These are phyloP conservation scores for Fonsecaea pugnacius DNA, from an alignment of 2,329 filamentous ascomycete species.

Conservation along the genomic window DNA sequence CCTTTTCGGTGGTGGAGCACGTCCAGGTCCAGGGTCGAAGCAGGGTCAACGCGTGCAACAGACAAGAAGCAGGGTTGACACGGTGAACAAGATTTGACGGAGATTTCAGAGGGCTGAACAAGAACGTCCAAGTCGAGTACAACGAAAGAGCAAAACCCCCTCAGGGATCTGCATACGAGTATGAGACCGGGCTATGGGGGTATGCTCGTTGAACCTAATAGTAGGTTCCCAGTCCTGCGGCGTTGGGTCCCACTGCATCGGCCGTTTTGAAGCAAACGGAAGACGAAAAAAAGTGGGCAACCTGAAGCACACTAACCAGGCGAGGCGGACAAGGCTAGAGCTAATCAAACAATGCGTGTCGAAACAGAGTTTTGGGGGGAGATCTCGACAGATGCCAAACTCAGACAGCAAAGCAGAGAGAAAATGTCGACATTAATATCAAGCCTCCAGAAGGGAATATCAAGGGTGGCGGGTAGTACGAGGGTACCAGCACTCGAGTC, in stretches of 20 bases:
- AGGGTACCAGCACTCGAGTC: slow-evolving; percentile 1
- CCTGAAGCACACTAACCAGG: background rate
- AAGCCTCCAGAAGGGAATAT: background rate
- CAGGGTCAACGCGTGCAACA: slow-evolving; percentile 27
- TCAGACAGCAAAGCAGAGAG: slow-evolving; percentile 4
- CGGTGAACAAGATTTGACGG: slow-evolving; percentile 16
- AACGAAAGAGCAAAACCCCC: background rate
- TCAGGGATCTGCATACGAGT: slow-evolving; percentile 6
- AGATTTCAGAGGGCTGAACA: slow-evolving; percentile 17
- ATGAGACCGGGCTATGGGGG: slow-evolving; percentile 6
- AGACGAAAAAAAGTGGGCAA: slow-evolving; percentile 12
- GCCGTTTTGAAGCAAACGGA: slow-evolving; percentile 25
- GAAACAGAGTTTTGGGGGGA: background rate
- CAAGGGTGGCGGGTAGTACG: slow-evolving; percentile 1
- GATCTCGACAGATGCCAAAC: slow-evolving; percentile 23
- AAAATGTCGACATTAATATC: slow-evolving; percentile 12
- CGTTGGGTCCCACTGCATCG: slow-evolving; percentile 22
- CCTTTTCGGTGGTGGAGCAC: slow-evolving; percentile 15
- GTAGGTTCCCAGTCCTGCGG: background rate
- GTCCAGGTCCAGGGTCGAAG: slow-evolving; percentile 13
- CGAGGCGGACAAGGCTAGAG: slow-evolving; percentile 13
- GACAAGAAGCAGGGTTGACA: slow-evolving; percentile 7
- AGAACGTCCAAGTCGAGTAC: background rate
- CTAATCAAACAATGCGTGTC: slow-evolving; percentile 33
- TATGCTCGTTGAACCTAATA: slow-evolving; percentile 13